Percentiles rank a stretch among this genome's conserved stretches.
Evolutionary conservation across 345 rosid genomes (phyloP).

Genomic region (Populus simonii): DNA sequence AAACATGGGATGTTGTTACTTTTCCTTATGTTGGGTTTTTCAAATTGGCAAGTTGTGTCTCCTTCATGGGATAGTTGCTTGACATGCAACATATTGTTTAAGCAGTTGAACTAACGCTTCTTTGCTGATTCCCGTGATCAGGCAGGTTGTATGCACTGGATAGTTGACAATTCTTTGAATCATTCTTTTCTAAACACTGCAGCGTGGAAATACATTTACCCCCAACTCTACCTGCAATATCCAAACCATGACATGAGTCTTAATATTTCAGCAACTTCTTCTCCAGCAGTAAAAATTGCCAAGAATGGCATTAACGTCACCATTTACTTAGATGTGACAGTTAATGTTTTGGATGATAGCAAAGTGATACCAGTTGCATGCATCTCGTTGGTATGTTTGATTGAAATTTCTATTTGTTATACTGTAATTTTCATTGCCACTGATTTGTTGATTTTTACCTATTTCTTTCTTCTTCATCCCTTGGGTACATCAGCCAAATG

Average conservation of each 20-base stretch:
- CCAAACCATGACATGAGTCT: constrained; percentile 59
- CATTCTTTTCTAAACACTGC: constrained; percentile 60
- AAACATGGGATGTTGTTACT: too few species aligned
- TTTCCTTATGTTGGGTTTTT: too few species aligned
- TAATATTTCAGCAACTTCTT: constrained; percentile 45
- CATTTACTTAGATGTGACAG: constrained; percentile 42
- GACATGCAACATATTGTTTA: neutral
- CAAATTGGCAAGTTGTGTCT: too few species aligned
- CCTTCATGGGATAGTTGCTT: neutral
- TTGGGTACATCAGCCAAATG: neutral
- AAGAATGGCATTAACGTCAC: constrained; percentile 37
- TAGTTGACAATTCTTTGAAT: constrained; percentile 39
- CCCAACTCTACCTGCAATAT: constrained; percentile 53
- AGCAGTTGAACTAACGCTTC: constrained; percentile 13
- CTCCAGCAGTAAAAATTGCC: constrained; percentile 45
- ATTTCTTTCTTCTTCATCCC: neutral
- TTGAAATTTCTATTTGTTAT: neutral
- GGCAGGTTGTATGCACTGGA: constrained; percentile 62
- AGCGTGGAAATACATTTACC: constrained; percentile 59
- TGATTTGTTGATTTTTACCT: too few species aligned
- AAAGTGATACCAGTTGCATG: constrained; percentile 50
- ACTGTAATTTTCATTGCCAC: neutral
- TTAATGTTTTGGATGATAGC: constrained; percentile 49
- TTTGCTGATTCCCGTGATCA: constrained; percentile 26
- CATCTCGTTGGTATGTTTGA: constrained; percentile 53